Percentiles rank a stretch among this genome's conserved stretches.
These are phyloP conservation scores for Juglanconis oblonga DNA, from an alignment of 2,329 filamentous ascomycete species.

Conservation along the genomic window DNA sequence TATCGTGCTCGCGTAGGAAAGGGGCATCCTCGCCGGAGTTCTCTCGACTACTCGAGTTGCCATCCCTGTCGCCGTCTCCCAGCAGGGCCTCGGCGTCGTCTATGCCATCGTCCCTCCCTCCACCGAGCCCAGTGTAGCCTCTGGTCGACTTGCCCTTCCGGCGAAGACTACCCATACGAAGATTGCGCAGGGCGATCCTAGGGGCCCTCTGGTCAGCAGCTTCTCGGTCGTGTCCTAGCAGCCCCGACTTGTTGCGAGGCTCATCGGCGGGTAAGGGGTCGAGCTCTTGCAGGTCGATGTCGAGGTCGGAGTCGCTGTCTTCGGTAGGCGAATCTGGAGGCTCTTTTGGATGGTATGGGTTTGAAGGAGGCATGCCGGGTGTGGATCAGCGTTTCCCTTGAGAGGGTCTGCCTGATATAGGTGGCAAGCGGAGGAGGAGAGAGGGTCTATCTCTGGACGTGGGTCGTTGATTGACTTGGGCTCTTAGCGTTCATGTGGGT, in stretches of 20 bases:
- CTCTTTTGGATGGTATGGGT: slow-evolving; percentile 50
- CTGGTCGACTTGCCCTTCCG: slow-evolving; percentile 52
- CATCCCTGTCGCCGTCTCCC: slow-evolving; percentile 55
- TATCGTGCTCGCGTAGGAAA: slow-evolving; percentile 53
- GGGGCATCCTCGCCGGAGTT: slow-evolving; percentile 69
- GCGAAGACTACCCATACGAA: slow-evolving; percentile 64
- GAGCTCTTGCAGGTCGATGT: slow-evolving; percentile 76
- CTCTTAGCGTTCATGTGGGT: slow-evolving; percentile 16
- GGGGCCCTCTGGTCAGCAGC: slow-evolving; percentile 44
- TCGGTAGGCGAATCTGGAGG: slow-evolving; percentile 62
- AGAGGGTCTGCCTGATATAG: slow-evolving; percentile 11
- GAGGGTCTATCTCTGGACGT: slow-evolving; percentile 10
- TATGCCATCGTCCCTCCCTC: slow-evolving; percentile 52
- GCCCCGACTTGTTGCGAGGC: slow-evolving; percentile 24
- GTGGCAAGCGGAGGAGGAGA: slow-evolving; percentile 7
- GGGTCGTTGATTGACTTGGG: slow-evolving; percentile 7
- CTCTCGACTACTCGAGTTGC: slow-evolving; percentile 31
- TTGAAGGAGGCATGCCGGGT: slow-evolving; percentile 55
- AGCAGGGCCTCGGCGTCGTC: slow-evolving; percentile 68
- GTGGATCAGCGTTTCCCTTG: slow-evolving; percentile 12
- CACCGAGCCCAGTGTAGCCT: slow-evolving; percentile 60
- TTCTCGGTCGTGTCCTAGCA: slow-evolving; percentile 50
- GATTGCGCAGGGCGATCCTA: slow-evolving; percentile 67
- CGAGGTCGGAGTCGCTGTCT: slow-evolving; percentile 76
- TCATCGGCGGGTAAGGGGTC: slow-evolving; percentile 52